phyloP scores from a whole-genome alignment of 257 asterid species.

The Agastache rugosa region DNA sequence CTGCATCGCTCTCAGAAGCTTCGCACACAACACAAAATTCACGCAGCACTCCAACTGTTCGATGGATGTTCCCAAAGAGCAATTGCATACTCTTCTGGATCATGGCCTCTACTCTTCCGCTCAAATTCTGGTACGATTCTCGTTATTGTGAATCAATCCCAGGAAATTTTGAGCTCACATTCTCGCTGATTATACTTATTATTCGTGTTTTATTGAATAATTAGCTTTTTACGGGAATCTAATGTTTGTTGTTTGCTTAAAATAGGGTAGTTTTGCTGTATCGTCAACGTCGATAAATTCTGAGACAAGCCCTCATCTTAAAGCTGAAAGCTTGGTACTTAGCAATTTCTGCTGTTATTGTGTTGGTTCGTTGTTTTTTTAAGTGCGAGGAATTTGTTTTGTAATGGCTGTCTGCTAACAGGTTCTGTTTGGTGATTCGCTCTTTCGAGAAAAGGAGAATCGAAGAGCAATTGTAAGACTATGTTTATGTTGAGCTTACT shows the following conservation, averaged over 20 bases:
- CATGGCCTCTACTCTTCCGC: conserved; percentile 87
- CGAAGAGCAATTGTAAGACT: conserved; percentile 86
- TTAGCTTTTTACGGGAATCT: conserved; percentile 5
- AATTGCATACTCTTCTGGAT: conserved; percentile 69
- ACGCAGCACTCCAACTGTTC: conserved; percentile 43
- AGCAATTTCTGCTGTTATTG: neutral
- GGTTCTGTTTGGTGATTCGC: conserved; percentile 87
- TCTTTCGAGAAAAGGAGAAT: conserved; percentile 74
- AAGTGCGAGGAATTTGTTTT: conserved; percentile 30
- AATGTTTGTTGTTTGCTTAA: conserved; percentile 27
- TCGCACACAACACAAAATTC: conserved; percentile 27
- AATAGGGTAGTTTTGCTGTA: conserved; percentile 88
- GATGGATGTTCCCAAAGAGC: conserved; percentile 90
- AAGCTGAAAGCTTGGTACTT: conserved; percentile 86
- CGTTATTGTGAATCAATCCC: conserved; percentile 17
- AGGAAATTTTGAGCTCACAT: conserved; percentile 16
- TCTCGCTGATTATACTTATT: neutral
- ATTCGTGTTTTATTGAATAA: neutral
- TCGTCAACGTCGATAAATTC: conserved; percentile 71
- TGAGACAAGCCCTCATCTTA: conserved; percentile 79
- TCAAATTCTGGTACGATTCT: conserved; percentile 69
- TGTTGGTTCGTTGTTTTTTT: conserved; percentile 13
- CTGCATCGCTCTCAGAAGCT: conserved; percentile 24
- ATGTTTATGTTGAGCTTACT: conserved; percentile 17
- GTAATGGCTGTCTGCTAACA: conserved; percentile 42